Conservation (phyloP, 164 flowering plant genomes). For the Buxus sempervirens region DNA sequence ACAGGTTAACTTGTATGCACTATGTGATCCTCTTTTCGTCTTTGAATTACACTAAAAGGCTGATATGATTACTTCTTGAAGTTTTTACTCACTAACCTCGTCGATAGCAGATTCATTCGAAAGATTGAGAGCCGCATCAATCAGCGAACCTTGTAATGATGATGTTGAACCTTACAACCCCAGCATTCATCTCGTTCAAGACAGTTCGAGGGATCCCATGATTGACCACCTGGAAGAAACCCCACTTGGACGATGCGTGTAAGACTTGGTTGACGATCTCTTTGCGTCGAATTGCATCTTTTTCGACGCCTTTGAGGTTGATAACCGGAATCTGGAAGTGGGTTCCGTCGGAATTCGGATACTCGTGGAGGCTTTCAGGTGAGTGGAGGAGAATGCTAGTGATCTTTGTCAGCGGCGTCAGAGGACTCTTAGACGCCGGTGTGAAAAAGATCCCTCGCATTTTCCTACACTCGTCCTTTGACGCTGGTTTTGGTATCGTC, state of each 20-base stretch:
- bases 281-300: constrained; percentile 7
- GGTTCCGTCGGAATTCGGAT: background rate
- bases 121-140: no score
- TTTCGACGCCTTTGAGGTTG: constrained; percentile 20
- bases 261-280: constrained; percentile 24
- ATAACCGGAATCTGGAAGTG: constrained; percentile 15
- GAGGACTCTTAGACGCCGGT: constrained; percentile 48
- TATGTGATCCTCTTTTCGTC: no score
- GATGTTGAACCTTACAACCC: constrained; percentile 20
- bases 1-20: no score
- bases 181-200: constrained; percentile 31
- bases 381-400: constrained; percentile 27
- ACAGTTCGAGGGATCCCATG: constrained; percentile 32
- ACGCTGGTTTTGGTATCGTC: constrained; percentile 49
- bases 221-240: constrained; percentile 44
- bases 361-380: background rate
- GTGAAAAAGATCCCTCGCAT: no score
- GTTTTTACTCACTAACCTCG: no score
- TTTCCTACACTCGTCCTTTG: no score
- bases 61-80: no score
- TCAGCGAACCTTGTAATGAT: no score
- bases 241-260: constrained; percentile 34
- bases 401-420: constrained; percentile 26
- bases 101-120: constrained; percentile 27
- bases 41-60: no score